Base-by-base conservation (phyloP, 345 rosid genomes). In the Melaleuca quinquenervia region DNA sequence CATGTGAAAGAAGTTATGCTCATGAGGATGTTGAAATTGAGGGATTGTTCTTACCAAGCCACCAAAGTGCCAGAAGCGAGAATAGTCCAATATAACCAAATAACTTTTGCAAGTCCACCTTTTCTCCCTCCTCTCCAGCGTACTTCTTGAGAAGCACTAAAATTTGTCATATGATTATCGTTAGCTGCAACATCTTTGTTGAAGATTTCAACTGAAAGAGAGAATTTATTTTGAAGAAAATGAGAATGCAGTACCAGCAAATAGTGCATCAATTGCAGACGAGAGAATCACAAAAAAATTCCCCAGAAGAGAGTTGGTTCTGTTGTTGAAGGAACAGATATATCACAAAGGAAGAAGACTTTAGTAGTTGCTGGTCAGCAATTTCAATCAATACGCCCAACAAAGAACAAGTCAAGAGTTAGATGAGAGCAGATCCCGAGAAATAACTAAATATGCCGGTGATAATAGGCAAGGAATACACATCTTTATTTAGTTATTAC, bases 141-240 rank as follows among this genome's bases (percentile, higher is more conserved):
- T 89, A 84, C 90, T 89, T 91, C 74, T 89, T 90, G 29, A 90
- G 92, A 84, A 92, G 76, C 56, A 92, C 94, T 92, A 88, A 85
- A 50, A 50, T 50, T 50, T 50, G 11, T 26, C 64, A 56, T 2
- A 24, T 56, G 64, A 56, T 56, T 56, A 26, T 10, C 21, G 29
- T 56, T 56, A 56, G 64, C 29, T 26, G 64, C 32, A 2, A 85
- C 50, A 44, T n/a, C 48, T 41, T 53, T 48, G 22, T 48, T 22
- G 52, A n/a, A 82, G n/a, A 24, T 18, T 32, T 15, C 26, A 78
- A 52, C 27, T 18, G 16, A n/a, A 8, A 24, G 21, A 50, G n/a
- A 85, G 5, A 48, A 50, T 8, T 50, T 52, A 20, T 53, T 56
- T 56, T 56, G 64, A 26, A 56, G 64, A 26, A n/a, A 56, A 11